Base-by-base conservation (phyloP, 1,139 yeast genomes). In the Saccharomyces hybrid region DNA sequence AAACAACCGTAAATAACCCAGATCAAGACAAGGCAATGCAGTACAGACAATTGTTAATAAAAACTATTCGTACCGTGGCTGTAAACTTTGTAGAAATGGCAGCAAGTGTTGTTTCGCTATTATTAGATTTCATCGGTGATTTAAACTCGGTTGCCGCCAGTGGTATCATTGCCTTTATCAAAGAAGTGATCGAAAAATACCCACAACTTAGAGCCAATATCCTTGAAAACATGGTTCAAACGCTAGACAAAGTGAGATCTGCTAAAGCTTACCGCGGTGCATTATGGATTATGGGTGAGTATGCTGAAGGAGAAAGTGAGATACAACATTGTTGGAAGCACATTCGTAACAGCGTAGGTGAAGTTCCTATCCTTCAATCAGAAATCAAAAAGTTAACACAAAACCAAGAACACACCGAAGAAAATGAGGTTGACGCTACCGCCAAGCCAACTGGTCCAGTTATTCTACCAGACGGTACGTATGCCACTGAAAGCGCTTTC, bases 391-490 rank as follows among this genome's bases (percentile, higher is more conserved):
- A 74, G 48, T 66, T 60, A 9, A n/a, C 50, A 46, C 62, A 67
- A 42, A 62, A 66, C 25, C 69, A 63, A 25, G 63, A 65, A 13
- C 73, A 78, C 30, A 77, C 72, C 11, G 73, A 71, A 7, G 71
- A 68, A 4, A 72, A 69, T 13, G 72, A 66, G 5, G 68, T 63
- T n/a, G 63, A 65, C 27, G 66, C 61, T 41, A 68, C 70, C 31
- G 49, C 68, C 9, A 71, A 72, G 53, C 72, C 76, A 46, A 75
- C 79, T 52, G 89, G 88, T 52, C 97, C 98, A 32, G 84, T 86
- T 59, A 86, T 95, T 55, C 79, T 93, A 60, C 97, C 99, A 23
- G 99, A 95, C 73, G 99, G 99, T 63, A 95, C 99, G 1, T 95
- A 95, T 73, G 99, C 99, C 31, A 87, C 97, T 32, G 99, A 95